Percentiles rank a stretch among this genome's conserved stretches.
These are phyloP conservation scores for Ascochyta viciae-villosae DNA, from an alignment of 2,329 filamentous ascomycete genomes.

Conservation along the genomic window DNA sequence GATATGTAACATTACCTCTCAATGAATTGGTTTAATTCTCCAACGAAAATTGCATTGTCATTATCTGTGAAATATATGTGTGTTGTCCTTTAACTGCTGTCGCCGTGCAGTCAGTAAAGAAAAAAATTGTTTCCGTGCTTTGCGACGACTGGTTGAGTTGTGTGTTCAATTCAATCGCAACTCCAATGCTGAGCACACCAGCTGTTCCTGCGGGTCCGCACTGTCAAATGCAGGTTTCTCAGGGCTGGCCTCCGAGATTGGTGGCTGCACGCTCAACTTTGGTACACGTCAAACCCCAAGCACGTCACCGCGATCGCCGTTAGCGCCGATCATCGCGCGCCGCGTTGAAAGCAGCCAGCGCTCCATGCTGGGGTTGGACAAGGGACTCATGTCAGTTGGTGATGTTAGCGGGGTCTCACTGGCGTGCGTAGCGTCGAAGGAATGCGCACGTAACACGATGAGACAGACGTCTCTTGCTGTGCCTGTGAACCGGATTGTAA, in stretches of 20 bases:
- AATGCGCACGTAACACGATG: too few relatives aligned
- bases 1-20: conserved; percentile 41
- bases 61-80: neutral
- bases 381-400: too few relatives aligned
- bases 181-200: too few relatives aligned
- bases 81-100: neutral
- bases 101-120: too few relatives aligned
- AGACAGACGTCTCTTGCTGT: too few relatives aligned
- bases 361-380: too few relatives aligned
- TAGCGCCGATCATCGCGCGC: conserved; percentile 12
- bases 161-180: neutral
- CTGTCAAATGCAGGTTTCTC: neutral
- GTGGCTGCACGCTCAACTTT: conserved; percentile 10
- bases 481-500: too few relatives aligned
- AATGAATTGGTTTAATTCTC: conserved; percentile 25
- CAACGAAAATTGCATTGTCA: neutral
- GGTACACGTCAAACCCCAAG: conserved; percentile 8
- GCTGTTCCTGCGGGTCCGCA: neutral
- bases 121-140: too few relatives aligned
- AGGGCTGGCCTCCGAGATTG: neutral
- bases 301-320: conserved; percentile 17
- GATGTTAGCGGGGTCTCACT: too few relatives aligned
- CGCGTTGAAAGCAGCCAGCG: too few relatives aligned
- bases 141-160: neutral
- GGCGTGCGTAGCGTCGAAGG: too few relatives aligned